A percentile compares a stretch with the other conserved stretches of the same genome.
phyloP scores from a whole-genome alignment of 148 eudicot species.

The Nyssa sinensis region DNA sequence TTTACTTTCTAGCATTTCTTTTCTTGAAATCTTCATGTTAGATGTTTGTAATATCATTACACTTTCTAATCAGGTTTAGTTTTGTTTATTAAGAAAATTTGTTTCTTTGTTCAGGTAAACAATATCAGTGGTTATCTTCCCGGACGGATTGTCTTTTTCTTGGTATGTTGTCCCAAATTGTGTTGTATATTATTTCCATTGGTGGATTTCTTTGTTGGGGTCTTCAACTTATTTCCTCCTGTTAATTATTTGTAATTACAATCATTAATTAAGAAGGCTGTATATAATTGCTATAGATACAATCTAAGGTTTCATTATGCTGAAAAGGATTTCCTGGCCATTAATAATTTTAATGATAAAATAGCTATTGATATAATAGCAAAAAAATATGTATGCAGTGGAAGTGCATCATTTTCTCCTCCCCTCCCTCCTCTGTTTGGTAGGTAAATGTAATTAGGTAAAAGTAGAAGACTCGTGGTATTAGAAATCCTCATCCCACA shows the following conservation, averaged over 20 bases:
- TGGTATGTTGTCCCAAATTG: constrained; percentile 54
- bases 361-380: too few species aligned
- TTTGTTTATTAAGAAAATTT: constrained; percentile 1
- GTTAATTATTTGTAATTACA: not conserved
- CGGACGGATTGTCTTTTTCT: constrained; percentile 94
- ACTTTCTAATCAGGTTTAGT: not conserved
- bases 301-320: not conserved
- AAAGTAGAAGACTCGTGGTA: too few species aligned
- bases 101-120: constrained; percentile 62
- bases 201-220: not conserved
- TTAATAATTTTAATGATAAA: not conserved
- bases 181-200: constrained; percentile 1
- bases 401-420: too few species aligned
- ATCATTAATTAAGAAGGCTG: not conserved
- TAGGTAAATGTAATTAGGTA: too few species aligned
- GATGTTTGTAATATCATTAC: constrained; percentile 1
- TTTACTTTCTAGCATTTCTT: not conserved
- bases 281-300: not conserved
- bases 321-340: not conserved
- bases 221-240: constrained; percentile 1
- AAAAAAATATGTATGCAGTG: too few species aligned
- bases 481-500: too few species aligned
- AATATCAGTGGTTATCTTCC: constrained; percentile 99
- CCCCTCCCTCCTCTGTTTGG: too few species aligned
- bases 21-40: not conserved